phyloP scores from a whole-genome alignment of 192 early-diverging fungal species.

The Chytriomyces sp. region DNA sequence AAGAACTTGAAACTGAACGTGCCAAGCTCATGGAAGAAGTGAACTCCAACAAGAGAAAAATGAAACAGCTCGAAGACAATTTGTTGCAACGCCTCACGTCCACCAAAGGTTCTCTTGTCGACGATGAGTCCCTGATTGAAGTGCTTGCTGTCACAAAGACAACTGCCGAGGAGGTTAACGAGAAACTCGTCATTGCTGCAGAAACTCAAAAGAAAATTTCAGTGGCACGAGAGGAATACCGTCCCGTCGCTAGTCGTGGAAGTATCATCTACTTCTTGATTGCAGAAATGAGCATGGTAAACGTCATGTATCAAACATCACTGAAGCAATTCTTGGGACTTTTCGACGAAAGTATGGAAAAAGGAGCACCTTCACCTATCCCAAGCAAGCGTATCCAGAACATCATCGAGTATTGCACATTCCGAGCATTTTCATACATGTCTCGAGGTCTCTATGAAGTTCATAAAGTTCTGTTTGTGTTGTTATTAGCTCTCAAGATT shows the following conservation, averaged over 20 bases:
- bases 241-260: constrained; percentile 63
- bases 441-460: constrained; percentile 64
- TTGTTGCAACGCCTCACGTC: constrained; percentile 64
- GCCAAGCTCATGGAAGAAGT: constrained; percentile 68
- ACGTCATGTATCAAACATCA: constrained; percentile 68
- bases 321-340: constrained; percentile 69
- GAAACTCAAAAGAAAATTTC: constrained; percentile 71
- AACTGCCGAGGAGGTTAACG: constrained; percentile 67
- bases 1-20: constrained; percentile 67
- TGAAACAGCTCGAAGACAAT: constrained; percentile 73
- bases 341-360: constrained; percentile 71
- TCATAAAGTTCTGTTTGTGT: constrained; percentile 64
- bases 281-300: constrained; percentile 71
- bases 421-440: constrained; percentile 62
- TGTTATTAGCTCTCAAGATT: constrained; percentile 64
- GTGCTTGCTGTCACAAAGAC: constrained; percentile 65
- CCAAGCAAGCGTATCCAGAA: constrained; percentile 67
- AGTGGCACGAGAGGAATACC: constrained; percentile 65
- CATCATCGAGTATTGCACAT: constrained; percentile 69
- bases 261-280: constrained; percentile 70
- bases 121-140: constrained; percentile 70
- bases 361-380: constrained; percentile 63
- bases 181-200: constrained; percentile 65
- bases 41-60: constrained; percentile 66
- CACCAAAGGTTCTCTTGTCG: constrained; percentile 66